These are phyloP conservation scores for Mytilinidion resinicola DNA, from an alignment of 495 filamentous ascomycete genomes.

Conservation along the genomic window DNA sequence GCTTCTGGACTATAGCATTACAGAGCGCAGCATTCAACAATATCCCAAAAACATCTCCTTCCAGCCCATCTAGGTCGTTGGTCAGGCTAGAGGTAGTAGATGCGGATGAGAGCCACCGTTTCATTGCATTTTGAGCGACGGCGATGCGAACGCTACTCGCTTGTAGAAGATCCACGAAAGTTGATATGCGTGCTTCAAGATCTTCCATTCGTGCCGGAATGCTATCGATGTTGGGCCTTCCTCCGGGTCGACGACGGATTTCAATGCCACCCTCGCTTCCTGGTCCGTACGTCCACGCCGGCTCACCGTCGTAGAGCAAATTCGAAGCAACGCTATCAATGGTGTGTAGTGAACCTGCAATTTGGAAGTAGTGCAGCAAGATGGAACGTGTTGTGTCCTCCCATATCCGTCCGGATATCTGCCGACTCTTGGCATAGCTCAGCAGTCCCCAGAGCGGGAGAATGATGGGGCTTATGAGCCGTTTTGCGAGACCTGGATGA, in stretches of 20 bases:
- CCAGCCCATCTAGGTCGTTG: slow-evolving; percentile 31
- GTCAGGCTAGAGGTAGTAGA: slow-evolving; percentile 5
- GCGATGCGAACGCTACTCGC: slow-evolving; percentile 48
- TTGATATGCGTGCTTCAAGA: slow-evolving; percentile 47
- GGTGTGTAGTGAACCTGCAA: slow-evolving; percentile 41
- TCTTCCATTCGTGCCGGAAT: slow-evolving; percentile 30
- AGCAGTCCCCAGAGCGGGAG: slow-evolving; percentile 65
- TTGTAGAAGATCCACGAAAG: slow-evolving; percentile 51
- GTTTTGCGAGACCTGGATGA: slow-evolving; percentile 65
- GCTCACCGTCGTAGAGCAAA: slow-evolving; percentile 48
- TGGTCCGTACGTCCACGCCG: slow-evolving; percentile 43
- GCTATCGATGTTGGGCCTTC: slow-evolving; percentile 21
- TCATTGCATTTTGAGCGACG: slow-evolving; percentile 58
- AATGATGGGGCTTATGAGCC: slow-evolving; percentile 57
- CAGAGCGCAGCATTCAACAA: slow-evolving; percentile 58
- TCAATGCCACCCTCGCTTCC: slow-evolving; percentile 36
- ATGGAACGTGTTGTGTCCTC: slow-evolving; percentile 27
- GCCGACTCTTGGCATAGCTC: slow-evolving; percentile 41
- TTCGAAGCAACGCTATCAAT: slow-evolving; percentile 45
- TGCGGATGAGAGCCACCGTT: slow-evolving; percentile 49
- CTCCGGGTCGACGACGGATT: slow-evolving; percentile 25
- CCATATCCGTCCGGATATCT: slow-evolving; percentile 11
- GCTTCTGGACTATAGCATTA: slow-evolving; percentile 58
- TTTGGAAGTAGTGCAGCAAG: slow-evolving; percentile 45
- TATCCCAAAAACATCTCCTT: slow-evolving; percentile 34